Evolutionary conservation across 345 rosid genomes (phyloP).

Genomic region (Melaleuca alternifolia): DNA sequence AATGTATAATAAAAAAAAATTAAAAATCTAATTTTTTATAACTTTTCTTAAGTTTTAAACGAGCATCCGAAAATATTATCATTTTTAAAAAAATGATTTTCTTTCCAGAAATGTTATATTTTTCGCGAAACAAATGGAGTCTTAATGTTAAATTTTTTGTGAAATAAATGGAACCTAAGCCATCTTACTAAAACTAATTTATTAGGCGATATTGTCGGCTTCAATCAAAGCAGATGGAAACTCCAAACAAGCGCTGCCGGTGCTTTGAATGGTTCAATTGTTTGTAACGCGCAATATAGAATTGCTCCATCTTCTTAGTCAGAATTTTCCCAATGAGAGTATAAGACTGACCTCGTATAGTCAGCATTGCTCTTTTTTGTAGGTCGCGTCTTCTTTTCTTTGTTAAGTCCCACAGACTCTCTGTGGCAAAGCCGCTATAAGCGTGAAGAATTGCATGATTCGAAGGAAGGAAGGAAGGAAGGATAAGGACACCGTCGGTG

Average conservation of each 20-base stretch:
- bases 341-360: background rate
- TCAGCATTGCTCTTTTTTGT: background rate
- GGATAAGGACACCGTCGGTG: no score
- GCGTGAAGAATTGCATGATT: background rate
- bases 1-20: no score
- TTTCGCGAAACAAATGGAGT: no score
- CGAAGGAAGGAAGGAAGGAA: background rate
- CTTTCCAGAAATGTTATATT: no score
- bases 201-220: background rate
- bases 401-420: background rate
- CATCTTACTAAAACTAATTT: background rate
- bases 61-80: no score
- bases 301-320: background rate
- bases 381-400: background rate
- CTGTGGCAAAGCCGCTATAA: background rate
- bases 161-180: no score
- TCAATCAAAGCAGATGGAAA: background rate
- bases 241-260: background rate
- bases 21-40: no score
- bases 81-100: no score
- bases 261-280: background rate
- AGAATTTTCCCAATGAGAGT: background rate
- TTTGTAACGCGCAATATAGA: background rate
- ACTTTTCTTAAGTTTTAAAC: no score
- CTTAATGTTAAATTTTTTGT: no score